Conservation (phyloP, 768 basidiomycete genomes). For the Tylopilus rubrobrunneus region DNA sequence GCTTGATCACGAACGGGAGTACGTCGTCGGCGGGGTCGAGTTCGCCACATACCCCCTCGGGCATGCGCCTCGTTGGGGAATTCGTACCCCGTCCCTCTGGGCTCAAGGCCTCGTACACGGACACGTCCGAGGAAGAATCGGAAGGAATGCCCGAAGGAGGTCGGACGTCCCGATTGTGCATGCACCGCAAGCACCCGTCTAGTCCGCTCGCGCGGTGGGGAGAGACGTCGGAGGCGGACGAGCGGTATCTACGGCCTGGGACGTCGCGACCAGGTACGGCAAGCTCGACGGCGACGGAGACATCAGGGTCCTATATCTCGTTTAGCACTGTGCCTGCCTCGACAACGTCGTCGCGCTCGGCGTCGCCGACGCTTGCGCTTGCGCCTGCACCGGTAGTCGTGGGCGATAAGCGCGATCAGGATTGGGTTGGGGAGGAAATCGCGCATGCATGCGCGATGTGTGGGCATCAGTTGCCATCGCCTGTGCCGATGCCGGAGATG, state of each 20-base stretch:
- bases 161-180: not conserved
- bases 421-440: not conserved
- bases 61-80: not conserved
- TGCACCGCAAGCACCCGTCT: conserved; percentile 3
- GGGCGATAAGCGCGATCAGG: not conserved
- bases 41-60: conserved; percentile 6
- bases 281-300: conserved; percentile 20
- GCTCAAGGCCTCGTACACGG: conserved; percentile 19
- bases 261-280: conserved; percentile 18
- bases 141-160: not conserved
- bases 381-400: too few relatives aligned
- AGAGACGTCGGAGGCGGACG: conserved; percentile 8
- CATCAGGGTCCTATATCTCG: conserved; percentile 20
- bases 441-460: conserved; percentile 13
- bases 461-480: conserved; percentile 15
- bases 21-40: conserved; percentile 15
- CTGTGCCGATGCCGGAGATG: not conserved
- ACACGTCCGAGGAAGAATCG: conserved; percentile 17
- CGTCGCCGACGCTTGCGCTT: conserved; percentile 15
- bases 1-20: conserved; percentile 20
- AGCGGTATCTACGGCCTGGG: not conserved
- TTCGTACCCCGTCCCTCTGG: conserved; percentile 17
- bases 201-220: conserved; percentile 7
- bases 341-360: conserved; percentile 12
- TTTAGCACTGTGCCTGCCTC: conserved; percentile 20